A percentile compares a stretch with the other conserved stretches of the same genome.
phyloP scores from a whole-genome alignment of 179 eudicot species.

The Silene coronaria region DNA sequence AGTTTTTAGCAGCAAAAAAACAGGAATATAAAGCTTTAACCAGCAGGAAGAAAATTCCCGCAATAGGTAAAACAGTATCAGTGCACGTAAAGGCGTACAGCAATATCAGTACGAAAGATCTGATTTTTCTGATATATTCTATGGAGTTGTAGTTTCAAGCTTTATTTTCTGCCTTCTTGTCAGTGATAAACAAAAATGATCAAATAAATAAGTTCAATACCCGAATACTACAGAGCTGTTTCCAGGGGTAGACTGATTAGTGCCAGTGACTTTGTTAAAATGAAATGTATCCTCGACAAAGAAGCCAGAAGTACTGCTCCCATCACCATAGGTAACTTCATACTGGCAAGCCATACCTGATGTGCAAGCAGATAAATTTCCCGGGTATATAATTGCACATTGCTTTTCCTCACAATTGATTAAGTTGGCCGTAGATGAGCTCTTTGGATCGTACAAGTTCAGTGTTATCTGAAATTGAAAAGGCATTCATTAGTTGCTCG shows the following conservation, averaged over 20 bases:
- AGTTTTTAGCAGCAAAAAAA: conserved; percentile 6
- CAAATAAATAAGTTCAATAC: conserved; percentile 34
- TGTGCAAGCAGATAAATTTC: conserved; percentile 45
- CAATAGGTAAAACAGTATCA: too few relatives aligned
- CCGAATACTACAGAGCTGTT: conserved; percentile 63
- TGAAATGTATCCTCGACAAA: conserved; percentile 57
- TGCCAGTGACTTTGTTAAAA: conserved; percentile 46
- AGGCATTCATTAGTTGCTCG: conserved; percentile 6
- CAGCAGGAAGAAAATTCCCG: background rate
- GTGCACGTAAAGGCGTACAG: too few relatives aligned
- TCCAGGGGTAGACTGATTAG: conserved; percentile 41
- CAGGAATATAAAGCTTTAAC: background rate
- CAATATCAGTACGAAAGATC: too few relatives aligned
- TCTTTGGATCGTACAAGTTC: conserved; percentile 53
- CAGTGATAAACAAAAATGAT: background rate
- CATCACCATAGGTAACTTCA: conserved; percentile 74
- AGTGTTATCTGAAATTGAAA: conserved; percentile 48
- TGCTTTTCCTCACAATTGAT: conserved; percentile 57
- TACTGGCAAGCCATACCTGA: conserved; percentile 51
- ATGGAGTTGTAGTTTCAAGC: too few relatives aligned
- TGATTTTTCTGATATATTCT: too few relatives aligned
- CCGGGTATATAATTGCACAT: conserved; percentile 47
- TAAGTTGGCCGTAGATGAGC: conserved; percentile 44
- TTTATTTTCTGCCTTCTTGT: too few relatives aligned
- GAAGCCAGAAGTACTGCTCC: conserved; percentile 69